Conservation (phyloP, 1,139 yeast species). For the Taphrina wiesneri region DNA sequence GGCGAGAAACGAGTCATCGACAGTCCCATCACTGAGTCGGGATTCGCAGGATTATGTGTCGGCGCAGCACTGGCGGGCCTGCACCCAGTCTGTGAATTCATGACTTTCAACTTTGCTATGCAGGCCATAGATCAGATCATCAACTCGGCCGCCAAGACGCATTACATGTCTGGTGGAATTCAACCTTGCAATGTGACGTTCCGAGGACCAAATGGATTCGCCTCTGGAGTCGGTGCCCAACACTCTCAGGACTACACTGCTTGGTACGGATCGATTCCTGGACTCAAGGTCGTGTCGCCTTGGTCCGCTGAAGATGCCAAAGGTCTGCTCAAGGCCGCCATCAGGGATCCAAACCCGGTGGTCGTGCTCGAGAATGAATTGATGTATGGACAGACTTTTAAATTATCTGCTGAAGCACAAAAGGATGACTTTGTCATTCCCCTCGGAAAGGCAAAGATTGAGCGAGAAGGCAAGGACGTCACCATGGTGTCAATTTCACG, state of each 20-base stretch:
- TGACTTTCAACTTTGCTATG: slow-evolving; percentile 99
- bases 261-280: slow-evolving; percentile 98
- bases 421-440: slow-evolving; percentile 88
- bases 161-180: slow-evolving; percentile 98
- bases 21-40: slow-evolving; percentile 99
- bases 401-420: slow-evolving; percentile 83
- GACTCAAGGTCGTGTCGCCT: slow-evolving; percentile 93
- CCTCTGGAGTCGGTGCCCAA: slow-evolving; percentile 99
- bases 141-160: slow-evolving; percentile 98
- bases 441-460: slow-evolving; percentile 93
- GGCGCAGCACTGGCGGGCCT: slow-evolving; percentile 98
- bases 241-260: slow-evolving; percentile 97
- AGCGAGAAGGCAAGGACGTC: slow-evolving; percentile 86
- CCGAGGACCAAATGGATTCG: slow-evolving; percentile 99
- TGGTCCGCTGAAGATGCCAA: slow-evolving; percentile 94
- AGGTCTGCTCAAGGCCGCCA: slow-evolving; percentile 93
- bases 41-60: slow-evolving; percentile 94
- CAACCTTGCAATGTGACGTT: slow-evolving; percentile 96
- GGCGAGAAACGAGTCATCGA: slow-evolving; percentile 96
- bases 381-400: slow-evolving; percentile 87
- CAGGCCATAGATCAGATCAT: slow-evolving; percentile 97
- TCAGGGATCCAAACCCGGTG: slow-evolving; percentile 98
- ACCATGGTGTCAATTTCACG: slow-evolving; percentile 89
- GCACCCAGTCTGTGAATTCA: slow-evolving; percentile 95
- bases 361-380: slow-evolving; percentile 95